These are phyloP conservation scores for Aspergillus vadensis DNA, from an alignment of 2,329 filamentous ascomycete species.

Conservation along the genomic window DNA sequence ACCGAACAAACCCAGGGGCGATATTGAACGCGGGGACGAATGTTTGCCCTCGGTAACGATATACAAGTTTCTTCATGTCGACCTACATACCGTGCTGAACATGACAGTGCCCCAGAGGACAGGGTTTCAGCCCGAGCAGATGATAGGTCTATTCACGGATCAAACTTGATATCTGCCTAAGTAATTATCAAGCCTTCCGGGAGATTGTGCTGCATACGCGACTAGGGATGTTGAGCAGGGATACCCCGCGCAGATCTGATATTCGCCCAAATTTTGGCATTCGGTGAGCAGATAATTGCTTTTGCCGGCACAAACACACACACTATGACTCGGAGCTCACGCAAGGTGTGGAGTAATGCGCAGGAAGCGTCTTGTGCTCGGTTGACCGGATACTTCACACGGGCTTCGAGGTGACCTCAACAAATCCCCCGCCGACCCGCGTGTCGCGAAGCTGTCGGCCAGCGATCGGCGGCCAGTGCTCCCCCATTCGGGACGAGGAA, in stretches of 20 bases:
- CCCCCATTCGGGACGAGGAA: not conserved
- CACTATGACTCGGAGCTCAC: not conserved
- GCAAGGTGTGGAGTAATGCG: not conserved
- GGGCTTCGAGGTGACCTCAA: not conserved
- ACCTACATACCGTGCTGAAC: too few species aligned
- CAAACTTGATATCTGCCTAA: not conserved
- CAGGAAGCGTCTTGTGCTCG: not conserved
- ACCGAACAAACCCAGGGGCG: not conserved
- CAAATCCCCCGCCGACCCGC: not conserved
- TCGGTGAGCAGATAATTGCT: not conserved
- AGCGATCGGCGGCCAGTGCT: not conserved
- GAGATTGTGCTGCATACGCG: not conserved
- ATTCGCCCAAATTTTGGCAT: too few species aligned
- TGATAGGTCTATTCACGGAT: not conserved
- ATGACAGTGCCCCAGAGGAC: not conserved
- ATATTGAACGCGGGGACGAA: too few species aligned
- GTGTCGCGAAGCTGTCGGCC: not conserved
- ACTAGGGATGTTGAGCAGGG: too few species aligned
- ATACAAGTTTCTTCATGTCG: too few species aligned
- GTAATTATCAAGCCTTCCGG: not conserved
- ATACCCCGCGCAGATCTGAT: too few species aligned
- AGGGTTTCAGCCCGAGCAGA: not conserved
- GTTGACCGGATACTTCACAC: not conserved
- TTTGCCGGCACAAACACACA: not conserved
- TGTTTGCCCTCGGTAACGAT: too few species aligned